These are phyloP conservation scores for Mucuna pruriens DNA, from an alignment of 306 rosid genomes.

Conservation along the genomic window DNA sequence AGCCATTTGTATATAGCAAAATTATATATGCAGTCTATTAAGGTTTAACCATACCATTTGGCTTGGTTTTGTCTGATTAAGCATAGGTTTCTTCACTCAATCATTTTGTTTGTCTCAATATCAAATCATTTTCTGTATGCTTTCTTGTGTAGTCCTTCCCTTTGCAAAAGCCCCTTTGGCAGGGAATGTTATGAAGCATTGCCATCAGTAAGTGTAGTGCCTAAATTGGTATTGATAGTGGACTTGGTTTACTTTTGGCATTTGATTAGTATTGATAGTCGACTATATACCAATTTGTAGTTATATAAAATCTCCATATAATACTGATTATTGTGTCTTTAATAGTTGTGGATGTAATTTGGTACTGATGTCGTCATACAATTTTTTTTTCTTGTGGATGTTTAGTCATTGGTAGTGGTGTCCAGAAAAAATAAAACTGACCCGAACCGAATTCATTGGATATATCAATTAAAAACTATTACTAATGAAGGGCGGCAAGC, in stretches of 20 bases:
- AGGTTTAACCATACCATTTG: constrained; percentile 47
- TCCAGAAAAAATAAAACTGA: too few relatives aligned
- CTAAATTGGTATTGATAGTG: constrained; percentile 18
- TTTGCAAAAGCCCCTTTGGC: constrained; percentile 10
- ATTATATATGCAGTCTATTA: constrained; percentile 43
- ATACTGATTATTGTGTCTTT: background rate
- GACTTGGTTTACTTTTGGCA: background rate
- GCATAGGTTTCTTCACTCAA: constrained; percentile 7
- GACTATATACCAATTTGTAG: background rate
- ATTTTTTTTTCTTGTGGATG: background rate
- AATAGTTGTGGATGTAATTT: background rate
- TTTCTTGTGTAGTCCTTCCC: constrained; percentile 28
- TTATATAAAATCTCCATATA: background rate
- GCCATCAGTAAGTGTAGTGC: background rate
- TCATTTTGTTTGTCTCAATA: constrained; percentile 5
- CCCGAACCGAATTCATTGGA: too few relatives aligned
- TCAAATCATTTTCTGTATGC: constrained; percentile 26
- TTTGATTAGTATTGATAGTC: background rate
- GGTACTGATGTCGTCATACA: background rate
- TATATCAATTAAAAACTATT: background rate
- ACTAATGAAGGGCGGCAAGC: background rate
- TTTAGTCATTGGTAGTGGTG: too few relatives aligned
- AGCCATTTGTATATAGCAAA: constrained; percentile 52
- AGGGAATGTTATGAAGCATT: constrained; percentile 29
- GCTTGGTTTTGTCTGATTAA: constrained; percentile 42